Evolutionary conservation across 352 stramenopile species (phyloP).

Genomic region (Phytopythium litorale): DNA sequence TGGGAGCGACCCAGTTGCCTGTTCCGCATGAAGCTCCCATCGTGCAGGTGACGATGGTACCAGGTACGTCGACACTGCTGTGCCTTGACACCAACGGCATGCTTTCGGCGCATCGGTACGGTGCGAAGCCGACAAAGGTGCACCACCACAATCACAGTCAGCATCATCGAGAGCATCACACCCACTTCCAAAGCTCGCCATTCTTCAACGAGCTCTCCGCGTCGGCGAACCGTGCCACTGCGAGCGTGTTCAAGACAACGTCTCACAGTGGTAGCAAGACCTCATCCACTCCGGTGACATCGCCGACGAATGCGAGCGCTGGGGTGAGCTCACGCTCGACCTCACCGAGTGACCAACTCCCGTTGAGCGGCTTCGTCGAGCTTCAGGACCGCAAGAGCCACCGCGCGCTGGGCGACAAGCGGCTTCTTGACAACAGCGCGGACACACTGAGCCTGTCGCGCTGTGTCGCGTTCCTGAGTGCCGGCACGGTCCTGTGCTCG

Average conservation of each 20-base stretch:
- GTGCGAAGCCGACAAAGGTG: constrained; percentile 42
- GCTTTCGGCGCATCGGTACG: constrained; percentile 68
- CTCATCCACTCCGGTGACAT: background rate
- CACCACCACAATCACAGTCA: constrained; percentile 23
- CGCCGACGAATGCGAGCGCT: constrained; percentile 3
- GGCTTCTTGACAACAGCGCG: constrained; percentile 22
- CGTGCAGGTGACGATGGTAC: constrained; percentile 41
- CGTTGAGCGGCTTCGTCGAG: constrained; percentile 39
- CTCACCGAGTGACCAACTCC: constrained; percentile 9
- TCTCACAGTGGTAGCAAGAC: background rate
- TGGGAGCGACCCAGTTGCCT: constrained; percentile 17
- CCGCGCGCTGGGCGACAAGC: constrained; percentile 43
- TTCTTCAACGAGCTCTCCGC: constrained; percentile 42
- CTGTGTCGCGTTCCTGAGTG: constrained; percentile 47
- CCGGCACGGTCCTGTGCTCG: constrained; percentile 52
- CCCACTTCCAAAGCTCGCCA: constrained; percentile 14
- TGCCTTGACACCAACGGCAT: constrained; percentile 70
- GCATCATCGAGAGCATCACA: background rate
- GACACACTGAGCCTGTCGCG: constrained; percentile 10
- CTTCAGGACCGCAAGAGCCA: constrained; percentile 66
- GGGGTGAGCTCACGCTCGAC: background rate
- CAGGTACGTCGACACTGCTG: constrained; percentile 43
- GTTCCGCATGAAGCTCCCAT: constrained; percentile 67
- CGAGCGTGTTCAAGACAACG: constrained; percentile 35
- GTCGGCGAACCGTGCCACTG: constrained; percentile 31